A percentile compares a stretch with the other conserved stretches of the same genome.
Evolutionary conservation across 1,284 basidiomycete species (phyloP).

Genomic region (Microbotryomycetes sp.): DNA sequence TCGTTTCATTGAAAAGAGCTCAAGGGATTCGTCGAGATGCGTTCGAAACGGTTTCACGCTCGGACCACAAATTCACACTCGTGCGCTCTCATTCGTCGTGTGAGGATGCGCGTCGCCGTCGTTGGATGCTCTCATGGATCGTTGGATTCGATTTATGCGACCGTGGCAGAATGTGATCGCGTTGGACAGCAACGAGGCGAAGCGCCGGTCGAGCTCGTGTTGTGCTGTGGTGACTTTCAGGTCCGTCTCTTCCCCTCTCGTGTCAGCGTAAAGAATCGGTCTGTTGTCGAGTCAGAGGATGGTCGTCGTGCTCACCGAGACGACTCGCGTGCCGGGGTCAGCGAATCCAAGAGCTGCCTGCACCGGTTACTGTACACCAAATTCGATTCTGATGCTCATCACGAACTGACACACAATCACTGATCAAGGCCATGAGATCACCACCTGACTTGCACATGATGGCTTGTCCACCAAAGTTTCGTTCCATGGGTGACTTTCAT

Average conservation of each 20-base stretch:
- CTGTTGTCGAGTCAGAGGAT: not conserved
- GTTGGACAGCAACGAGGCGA: constrained; percentile 47
- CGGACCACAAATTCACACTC: no score
- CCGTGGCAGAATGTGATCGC: constrained; percentile 59
- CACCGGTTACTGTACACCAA: no score
- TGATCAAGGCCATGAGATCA: constrained; percentile 73
- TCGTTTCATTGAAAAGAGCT: no score
- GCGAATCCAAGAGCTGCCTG: no score
- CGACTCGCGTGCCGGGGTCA: not conserved
- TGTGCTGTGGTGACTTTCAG: constrained; percentile 94
- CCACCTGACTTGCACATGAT: constrained; percentile 78
- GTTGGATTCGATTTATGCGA: constrained; percentile 77
- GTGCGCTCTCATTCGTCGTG: no score
- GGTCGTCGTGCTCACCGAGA: not conserved
- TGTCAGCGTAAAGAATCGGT: not conserved
- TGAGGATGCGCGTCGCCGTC: constrained; percentile 65
- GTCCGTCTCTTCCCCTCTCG: constrained; percentile 21
- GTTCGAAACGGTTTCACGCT: no score
- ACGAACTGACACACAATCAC: no score
- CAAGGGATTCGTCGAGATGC: no score
- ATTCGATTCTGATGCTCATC: no score
- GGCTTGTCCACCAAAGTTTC: constrained; percentile 86
- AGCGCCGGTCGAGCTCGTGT: constrained; percentile 66
- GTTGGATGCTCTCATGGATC: constrained; percentile 95
- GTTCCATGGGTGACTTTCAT: constrained; percentile 72